Percentiles rank a stretch among this genome's conserved stretches.
phyloP scores from a whole-genome alignment of 129 eudicot genomes.

The Lonicera japonica region DNA sequence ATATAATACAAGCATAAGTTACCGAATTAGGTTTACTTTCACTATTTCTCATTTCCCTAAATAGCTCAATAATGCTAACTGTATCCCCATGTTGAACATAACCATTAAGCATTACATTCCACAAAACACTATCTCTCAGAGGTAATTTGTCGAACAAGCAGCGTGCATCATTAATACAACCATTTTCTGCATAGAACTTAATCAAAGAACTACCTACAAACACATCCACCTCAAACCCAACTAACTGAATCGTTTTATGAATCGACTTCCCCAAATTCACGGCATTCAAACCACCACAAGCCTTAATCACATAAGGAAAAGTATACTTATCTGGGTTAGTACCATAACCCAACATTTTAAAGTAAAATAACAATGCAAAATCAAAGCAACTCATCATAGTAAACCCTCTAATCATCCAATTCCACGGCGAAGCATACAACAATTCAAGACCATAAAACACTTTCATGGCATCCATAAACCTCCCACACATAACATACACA shows the following conservation, averaged over 20 bases:
- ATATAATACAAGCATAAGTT: slow-evolving; percentile 58
- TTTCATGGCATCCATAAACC: slow-evolving; percentile 36
- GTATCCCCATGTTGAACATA: slow-evolving; percentile 43
- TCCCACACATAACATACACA: slow-evolving; percentile 41
- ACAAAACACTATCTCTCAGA: slow-evolving; percentile 61
- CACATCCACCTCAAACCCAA: slow-evolving; percentile 63
- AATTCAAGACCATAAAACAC: slow-evolving; percentile 50
- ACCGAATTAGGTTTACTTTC: slow-evolving; percentile 46
- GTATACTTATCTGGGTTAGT: slow-evolving; percentile 73
- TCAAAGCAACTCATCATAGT: slow-evolving; percentile 55
- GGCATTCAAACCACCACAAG: slow-evolving; percentile 59
- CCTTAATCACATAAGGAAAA: slow-evolving; percentile 70
- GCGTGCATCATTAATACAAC: slow-evolving; percentile 46
- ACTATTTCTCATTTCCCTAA: slow-evolving; percentile 46
- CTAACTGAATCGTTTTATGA: slow-evolving; percentile 32
- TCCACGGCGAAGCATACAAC: slow-evolving; percentile 77
- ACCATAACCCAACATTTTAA: slow-evolving; percentile 63
- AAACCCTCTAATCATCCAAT: slow-evolving; percentile 88
- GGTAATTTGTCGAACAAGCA: slow-evolving; percentile 71
- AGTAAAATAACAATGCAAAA: slow-evolving; percentile 47
- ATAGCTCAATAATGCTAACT: slow-evolving; percentile 37
- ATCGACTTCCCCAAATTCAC: slow-evolving; percentile 36
- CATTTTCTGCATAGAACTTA: slow-evolving; percentile 58
- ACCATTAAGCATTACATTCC: slow-evolving; percentile 79
- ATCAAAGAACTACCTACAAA: slow-evolving; percentile 77